Evolutionary conservation across 2,329 filamentous ascomycete species (phyloP).

Genomic region (Zasmidium angulare): DNA sequence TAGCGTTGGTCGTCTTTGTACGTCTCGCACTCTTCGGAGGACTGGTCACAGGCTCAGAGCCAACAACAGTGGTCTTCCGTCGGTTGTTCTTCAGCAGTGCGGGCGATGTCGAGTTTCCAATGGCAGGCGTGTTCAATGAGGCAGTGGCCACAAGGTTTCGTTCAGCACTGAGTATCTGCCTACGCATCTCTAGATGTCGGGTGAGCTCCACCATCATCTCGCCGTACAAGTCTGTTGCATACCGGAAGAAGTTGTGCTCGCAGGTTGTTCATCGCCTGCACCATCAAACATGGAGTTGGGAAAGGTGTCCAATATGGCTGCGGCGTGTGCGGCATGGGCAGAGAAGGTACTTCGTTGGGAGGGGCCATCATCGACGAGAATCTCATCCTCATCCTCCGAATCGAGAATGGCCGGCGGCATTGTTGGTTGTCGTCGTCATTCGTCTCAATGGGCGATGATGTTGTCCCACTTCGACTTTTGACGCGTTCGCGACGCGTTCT

Average conservation of each 20-base stretch:
- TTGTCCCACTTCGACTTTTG: not conserved
- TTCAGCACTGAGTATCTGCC: conserved; percentile 18
- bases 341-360: conserved; percentile 9
- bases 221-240: not conserved
- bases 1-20: conserved; percentile 20
- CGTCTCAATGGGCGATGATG: not conserved
- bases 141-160: conserved; percentile 24
- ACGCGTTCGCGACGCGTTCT: conserved; percentile 2
- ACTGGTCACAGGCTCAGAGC: conserved; percentile 5
- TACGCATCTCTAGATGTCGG: not conserved
- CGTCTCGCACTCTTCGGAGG: conserved; percentile 21
- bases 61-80: conserved; percentile 16
- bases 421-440: not conserved
- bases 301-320: not conserved
- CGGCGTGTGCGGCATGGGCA: not conserved
- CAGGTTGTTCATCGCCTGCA: not conserved
- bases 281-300: not conserved
- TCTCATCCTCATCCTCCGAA: conserved; percentile 14
- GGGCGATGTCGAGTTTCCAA: conserved; percentile 18
- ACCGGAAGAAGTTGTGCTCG: conserved; percentile 8
- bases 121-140: conserved; percentile 11
- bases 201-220: not conserved
- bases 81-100: conserved; percentile 20
- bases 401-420: conserved; percentile 11
- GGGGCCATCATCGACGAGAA: conserved; percentile 2